Evolutionary conservation across 2,329 filamentous ascomycete genomes (phyloP).

Genomic region (Calonectria ilicicola): DNA sequence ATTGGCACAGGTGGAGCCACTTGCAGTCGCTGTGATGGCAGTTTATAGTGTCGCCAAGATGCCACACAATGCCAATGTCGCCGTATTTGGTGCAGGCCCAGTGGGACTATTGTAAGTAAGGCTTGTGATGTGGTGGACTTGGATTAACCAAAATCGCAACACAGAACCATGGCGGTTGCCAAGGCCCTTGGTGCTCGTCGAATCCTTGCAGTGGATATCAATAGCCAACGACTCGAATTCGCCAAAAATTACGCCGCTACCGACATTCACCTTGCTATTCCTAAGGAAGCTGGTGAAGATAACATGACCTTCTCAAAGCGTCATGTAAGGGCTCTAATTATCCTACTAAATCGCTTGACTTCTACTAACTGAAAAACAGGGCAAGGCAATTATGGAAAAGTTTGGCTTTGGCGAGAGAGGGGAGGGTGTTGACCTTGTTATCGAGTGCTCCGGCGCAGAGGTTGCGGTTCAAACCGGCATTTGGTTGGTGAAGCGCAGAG

Average conservation of each 20-base stretch:
- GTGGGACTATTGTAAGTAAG: neutral
- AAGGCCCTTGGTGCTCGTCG: neutral
- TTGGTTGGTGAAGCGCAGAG: conserved; percentile 1
- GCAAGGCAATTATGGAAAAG: conserved; percentile 1
- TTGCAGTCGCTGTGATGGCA: neutral
- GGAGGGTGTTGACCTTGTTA: neutral
- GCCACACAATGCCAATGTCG: neutral
- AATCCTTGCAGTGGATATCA: neutral
- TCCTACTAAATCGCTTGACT: neutral
- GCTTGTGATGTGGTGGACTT: neutral
- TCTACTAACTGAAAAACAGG: neutral
- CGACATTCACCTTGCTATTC: neutral
- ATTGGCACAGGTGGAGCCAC: neutral
- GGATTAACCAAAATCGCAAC: neutral
- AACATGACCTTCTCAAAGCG: neutral
- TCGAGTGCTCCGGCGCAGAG: neutral
- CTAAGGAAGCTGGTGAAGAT: neutral
- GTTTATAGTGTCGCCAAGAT: conserved; percentile 4
- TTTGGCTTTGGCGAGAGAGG: conserved; percentile 3
- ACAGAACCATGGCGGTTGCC: neutral
- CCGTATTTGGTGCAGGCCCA: neutral
- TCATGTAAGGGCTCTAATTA: neutral
- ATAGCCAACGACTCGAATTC: neutral
- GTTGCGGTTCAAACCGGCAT: neutral
- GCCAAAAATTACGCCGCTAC: neutral